Base-by-base conservation (phyloP, 768 basidiomycete species). In the Kwoniella dendrophila region DNA sequence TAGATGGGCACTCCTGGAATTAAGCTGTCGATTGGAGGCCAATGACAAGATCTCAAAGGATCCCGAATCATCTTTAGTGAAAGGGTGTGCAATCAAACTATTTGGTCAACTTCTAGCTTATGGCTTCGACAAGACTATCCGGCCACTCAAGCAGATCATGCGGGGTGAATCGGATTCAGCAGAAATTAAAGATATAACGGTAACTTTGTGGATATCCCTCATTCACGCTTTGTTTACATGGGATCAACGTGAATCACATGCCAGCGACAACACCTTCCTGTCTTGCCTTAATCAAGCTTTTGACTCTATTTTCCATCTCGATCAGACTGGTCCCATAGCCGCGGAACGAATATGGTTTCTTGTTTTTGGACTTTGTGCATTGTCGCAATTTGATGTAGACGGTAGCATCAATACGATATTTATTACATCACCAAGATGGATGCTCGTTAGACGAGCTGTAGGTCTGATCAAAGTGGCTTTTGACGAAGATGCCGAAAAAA, bases 131-230 rank as follows among this genome's bases (percentile, higher is more conserved):
- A 70, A 79, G 6, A 80, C 83, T 0, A 80, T 86, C 63, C 64
- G 76, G 10, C 72, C 80, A 0, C 70, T 88, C 26, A 79, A 80
- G 56, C 56, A 59, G 12, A 75, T 75, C 10, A 67, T 76, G 16
- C 65, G 71, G 11, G 66, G 82, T 3, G 81, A 83, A 64, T 79
- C 74, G 5, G 70, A 72, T 0, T 50, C 78, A 24, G 74, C 80
- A 30, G 73, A 78, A 36, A 64, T 83, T 44, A 64, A 81, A 12
- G 80, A 83, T 64, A 81, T 81, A 43, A 81, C 83, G 0, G 82
- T 85, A 1, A 88, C 91, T 68, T 66, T 88, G 18, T 95, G 92
- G 93, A 82, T 90, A 49, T 85, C 84, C 36, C 70, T 92, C 22
- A 81, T 89, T 34, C 86, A 90, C 67, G 69, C 89, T n/a, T 73